Base-by-base conservation (phyloP, 2,329 filamentous ascomycete genomes). In the Mariannaea sp. region DNA sequence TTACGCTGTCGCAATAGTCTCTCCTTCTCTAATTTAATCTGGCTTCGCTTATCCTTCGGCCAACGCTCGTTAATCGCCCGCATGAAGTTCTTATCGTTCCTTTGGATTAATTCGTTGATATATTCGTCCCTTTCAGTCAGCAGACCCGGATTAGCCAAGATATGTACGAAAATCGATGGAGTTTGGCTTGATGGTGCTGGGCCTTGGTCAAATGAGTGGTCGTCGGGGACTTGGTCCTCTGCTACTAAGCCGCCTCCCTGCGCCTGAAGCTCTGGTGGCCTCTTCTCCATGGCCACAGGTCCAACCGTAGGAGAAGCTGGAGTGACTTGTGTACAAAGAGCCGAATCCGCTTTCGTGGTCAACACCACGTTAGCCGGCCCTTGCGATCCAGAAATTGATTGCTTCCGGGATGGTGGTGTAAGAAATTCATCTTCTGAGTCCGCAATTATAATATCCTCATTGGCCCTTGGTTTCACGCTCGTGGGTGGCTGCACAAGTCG, bases 351-450 rank as follows among this genome's bases (percentile, higher is more conserved):
- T 16, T 53, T 19, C 3, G 8, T 12, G 32, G 43, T 20, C 27
- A 24, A 26, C 3, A 17, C n/a, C 14, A 55, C 42, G 27, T 14
- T 19, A 14, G 44, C 24, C 2, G 56, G 56, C 22, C 13, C 29
- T 20, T 58, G 39, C n/a, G 42, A 17, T 36, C 57, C 38, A 14
- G 49, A 52, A 8, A 59, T 42, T 16, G 64, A 60, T 7, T 30
- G 55, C 16, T 61, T 65, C 41, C 60, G 61, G 13, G 67, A 68
- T 16, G 64, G 70, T 62, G 49, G 65, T 54, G 62, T 78, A 32
- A 78, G 60, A 35, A 77, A 78, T 36, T 84, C 81, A 36, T 84
- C 81, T 38, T 84, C 82, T 0, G 82, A 85, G 59, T 85, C 82
- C 45, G 79, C 73, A 33, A 84, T 78, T 6, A 82, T 66, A 27